Percentiles rank a stretch among this genome's conserved stretches.
Conservation (phyloP, 1,139 yeast species). For the Lodderomyces orthopsilosis region DNA sequence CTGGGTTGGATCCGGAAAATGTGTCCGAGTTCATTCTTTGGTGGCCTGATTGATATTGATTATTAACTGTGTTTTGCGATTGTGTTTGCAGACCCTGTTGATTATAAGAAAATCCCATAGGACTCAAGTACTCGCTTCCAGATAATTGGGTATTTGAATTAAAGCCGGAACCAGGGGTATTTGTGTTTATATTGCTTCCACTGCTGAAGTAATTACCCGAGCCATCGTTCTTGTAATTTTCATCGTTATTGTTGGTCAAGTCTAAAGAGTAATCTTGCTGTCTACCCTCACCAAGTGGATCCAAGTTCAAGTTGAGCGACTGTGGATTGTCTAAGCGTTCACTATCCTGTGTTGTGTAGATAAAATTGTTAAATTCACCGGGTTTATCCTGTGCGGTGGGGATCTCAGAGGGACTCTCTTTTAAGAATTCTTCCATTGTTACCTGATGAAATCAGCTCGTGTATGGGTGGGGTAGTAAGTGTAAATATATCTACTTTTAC, state of each 20-base stretch:
- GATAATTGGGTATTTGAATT: conserved; percentile 13
- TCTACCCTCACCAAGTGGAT: not conserved
- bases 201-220: conserved; percentile 3
- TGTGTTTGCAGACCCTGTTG: conserved; percentile 3
- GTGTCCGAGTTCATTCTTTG: conserved; percentile 2
- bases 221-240: conserved; percentile 5
- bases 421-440: conserved; percentile 37
- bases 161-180: conserved; percentile 9
- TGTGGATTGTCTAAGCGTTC: not conserved
- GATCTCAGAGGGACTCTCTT: conserved; percentile 37
- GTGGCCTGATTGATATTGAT: not conserved
- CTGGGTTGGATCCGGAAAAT: conserved; percentile 13
- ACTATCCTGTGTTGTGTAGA: not conserved
- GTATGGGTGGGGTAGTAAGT: too few relatives aligned
- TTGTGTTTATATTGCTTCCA: conserved; percentile 4
- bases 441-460: not conserved
- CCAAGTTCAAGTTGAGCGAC: conserved; percentile 1
- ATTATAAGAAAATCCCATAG: conserved; percentile 12
- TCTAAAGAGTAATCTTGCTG: conserved; percentile 5
- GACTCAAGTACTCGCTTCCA: conserved; percentile 13
- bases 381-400: conserved; percentile 8
- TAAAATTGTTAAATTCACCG: not conserved
- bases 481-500: too few relatives aligned
- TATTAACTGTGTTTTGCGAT: conserved; percentile 8
- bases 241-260: conserved; percentile 8